Base-by-base conservation (phyloP, 116 monocot genomes). In the Papilionanthe hybrid region DNA sequence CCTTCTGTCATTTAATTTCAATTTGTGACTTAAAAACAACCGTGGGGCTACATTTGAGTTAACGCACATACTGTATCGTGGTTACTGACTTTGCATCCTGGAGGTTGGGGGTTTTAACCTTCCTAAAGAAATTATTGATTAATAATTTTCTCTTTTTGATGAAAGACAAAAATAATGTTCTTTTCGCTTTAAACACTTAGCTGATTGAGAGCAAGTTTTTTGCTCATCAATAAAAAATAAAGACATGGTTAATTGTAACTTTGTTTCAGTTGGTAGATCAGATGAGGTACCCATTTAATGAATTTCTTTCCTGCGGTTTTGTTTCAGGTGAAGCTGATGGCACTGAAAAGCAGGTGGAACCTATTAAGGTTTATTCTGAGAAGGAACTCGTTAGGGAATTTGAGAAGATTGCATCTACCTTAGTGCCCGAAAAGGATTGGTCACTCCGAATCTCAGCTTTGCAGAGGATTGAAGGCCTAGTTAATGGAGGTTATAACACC, bases 361-460 rank as follows among this genome's bases (percentile, higher is more conserved):
- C 98, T 17, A 87, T 98, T 63, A 94, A 90, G 84, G 93, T 98
- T 49, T 91, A 98, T 77, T 93, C 98, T 10, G 98, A 98, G 71
- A 98, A 90, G 78, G 98, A 94, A 84, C 85, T 98, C 42, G 76
- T 93, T 11, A 83, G 89, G 44, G 98, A 98, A 84, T 73, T 98
- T 79, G 98, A 98, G 85, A 94, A 98, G 83, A 90, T 98, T 81
- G 83, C 91, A 78, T 84, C 87, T 41, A 91, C 88, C 85, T 81
- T 98, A 66, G 87, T 90, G 23, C 98, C 98, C 41, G 98, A 94
- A 77, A 98, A 94, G 76, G 98, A 98, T 86, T 98, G 98, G 98
- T 93, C 90, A 43, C 45, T 93, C 29, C 85, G 98, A 49, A 98
- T 98, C 84, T 87, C 94, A 86, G 92, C 94, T 17, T 89, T 98